A percentile compares a stretch with the other conserved stretches of the same genome.
Conservation (phyloP, 225 moss, liverwort and hornwort genomes). For the Bryoerythrophyllum caledonicum region DNA sequence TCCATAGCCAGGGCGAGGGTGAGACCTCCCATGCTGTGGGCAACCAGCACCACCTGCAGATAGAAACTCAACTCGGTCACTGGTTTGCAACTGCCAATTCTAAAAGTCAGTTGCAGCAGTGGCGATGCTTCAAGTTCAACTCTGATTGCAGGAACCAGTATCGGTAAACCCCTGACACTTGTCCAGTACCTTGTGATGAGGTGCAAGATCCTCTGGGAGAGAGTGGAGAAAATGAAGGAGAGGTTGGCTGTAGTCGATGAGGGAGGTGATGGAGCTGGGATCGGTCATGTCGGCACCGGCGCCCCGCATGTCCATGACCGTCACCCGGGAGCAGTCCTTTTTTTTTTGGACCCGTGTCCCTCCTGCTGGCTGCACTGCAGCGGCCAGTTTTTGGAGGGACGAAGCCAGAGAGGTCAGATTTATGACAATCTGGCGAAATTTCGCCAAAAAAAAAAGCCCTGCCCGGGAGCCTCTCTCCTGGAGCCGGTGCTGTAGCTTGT, state of each 20-base stretch:
- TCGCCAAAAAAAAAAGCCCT: too few relatives aligned
- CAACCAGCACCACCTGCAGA: slow-evolving; percentile 1
- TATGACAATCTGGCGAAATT: too few relatives aligned
- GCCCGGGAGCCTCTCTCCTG: too few relatives aligned
- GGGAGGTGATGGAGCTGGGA: neutral
- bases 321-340: slow-evolving; percentile 1
- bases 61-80: neutral
- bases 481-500: slow-evolving; percentile 5
- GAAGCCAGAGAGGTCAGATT: too few relatives aligned
- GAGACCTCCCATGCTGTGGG: slow-evolving; percentile 10
- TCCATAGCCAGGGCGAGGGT: neutral
- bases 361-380: too few relatives aligned
- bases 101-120: neutral
- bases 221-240: neutral
- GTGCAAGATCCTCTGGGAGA: slow-evolving; percentile 1
- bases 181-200: neutral
- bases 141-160: neutral
- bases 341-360: too few relatives aligned
- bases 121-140: too few relatives aligned
- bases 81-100: neutral
- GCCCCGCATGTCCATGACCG: neutral
- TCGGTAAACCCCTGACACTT: neutral
- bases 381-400: too few relatives aligned
- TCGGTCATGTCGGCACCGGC: neutral
- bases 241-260: neutral